phyloP scores from a whole-genome alignment of 306 rosid species.

The Aeschynomene evenia region DNA sequence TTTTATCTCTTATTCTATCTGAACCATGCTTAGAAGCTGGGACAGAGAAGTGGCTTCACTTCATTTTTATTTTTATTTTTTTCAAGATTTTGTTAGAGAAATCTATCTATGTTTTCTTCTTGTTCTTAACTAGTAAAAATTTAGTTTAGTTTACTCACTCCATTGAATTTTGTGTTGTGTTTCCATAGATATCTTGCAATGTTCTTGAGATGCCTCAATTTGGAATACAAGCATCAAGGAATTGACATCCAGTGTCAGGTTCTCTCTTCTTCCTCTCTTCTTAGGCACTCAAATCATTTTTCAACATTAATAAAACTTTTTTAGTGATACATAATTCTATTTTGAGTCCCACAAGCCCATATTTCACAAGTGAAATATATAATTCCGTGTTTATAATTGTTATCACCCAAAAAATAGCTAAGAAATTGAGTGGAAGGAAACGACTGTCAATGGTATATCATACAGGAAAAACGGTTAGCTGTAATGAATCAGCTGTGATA shows the following conservation, averaged over 20 bases:
- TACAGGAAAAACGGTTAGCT: too few species aligned
- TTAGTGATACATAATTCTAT: too few species aligned
- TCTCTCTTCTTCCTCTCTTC: not conserved
- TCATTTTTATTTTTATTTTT: not conserved
- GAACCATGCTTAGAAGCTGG: not conserved
- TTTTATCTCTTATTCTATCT: not conserved
- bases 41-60: not conserved
- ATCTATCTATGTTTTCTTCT: not conserved
- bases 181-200: constrained; percentile 36
- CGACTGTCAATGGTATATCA: too few species aligned
- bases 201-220: constrained; percentile 50
- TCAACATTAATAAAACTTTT: too few species aligned
- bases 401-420: too few species aligned
- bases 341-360: too few species aligned
- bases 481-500: too few species aligned
- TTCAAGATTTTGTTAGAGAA: not conserved
- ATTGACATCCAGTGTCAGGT: constrained; percentile 82
- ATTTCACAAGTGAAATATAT: too few species aligned
- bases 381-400: too few species aligned
- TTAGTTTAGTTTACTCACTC: not conserved
- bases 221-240: constrained; percentile 59
- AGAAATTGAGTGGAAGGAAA: too few species aligned
- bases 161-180: not conserved
- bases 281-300: too few species aligned
- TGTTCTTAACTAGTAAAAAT: not conserved